These are phyloP conservation scores for Phialophora chinensis DNA, from an alignment of 2,329 filamentous ascomycete species.

Conservation along the genomic window DNA sequence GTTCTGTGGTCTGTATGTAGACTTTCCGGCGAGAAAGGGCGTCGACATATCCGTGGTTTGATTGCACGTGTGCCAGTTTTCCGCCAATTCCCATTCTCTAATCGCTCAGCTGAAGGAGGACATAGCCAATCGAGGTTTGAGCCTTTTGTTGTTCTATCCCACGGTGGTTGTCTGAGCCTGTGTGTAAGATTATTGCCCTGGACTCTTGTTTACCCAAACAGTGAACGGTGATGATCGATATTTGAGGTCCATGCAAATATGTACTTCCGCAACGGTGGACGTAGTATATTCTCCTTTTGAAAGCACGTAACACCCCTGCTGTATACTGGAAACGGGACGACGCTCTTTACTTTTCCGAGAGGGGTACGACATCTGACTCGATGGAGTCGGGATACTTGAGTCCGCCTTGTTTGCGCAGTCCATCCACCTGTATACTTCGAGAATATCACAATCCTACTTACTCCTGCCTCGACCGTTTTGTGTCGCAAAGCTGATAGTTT, in stretches of 20 bases:
- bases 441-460: too few species aligned
- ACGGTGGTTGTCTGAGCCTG: neutral
- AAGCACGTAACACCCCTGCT: too few species aligned
- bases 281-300: too few species aligned
- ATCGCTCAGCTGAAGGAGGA: neutral
- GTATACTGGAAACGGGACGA: neutral
- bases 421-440: too few species aligned
- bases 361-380: constrained; percentile 13
- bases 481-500: too few species aligned
- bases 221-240: neutral
- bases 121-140: neutral
- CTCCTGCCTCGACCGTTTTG: too few species aligned
- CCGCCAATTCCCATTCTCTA: neutral
- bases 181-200: too few species aligned
- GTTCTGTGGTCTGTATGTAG: neutral
- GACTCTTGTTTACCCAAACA: neutral
- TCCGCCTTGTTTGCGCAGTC: constrained; percentile 66
- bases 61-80: too few species aligned
- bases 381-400: constrained; percentile 60
- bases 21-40: neutral
- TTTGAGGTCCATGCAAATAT: too few species aligned
- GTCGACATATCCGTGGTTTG: neutral
- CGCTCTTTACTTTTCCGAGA: neutral
- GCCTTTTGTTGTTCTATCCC: neutral
- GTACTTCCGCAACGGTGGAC: too few species aligned